A percentile compares a stretch with the other conserved stretches of the same genome.
These are phyloP conservation scores for Scedosporium minutisporum DNA, from an alignment of 2,329 filamentous ascomycete species.

Conservation along the genomic window DNA sequence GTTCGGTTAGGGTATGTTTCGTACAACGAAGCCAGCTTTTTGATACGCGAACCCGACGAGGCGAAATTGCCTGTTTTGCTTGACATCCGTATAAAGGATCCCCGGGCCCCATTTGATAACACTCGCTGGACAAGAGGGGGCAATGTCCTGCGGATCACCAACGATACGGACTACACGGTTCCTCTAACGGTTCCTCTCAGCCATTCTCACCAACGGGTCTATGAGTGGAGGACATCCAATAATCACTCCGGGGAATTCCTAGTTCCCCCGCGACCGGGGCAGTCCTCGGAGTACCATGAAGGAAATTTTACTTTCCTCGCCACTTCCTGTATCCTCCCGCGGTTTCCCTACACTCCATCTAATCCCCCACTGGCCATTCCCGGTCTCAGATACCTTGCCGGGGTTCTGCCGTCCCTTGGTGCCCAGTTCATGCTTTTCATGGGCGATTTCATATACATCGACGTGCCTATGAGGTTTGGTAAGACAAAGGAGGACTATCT, in stretches of 20 bases:
- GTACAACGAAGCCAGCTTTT: slow-evolving; percentile 64
- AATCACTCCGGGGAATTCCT: slow-evolving; percentile 77
- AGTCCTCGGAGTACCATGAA: slow-evolving; percentile 46
- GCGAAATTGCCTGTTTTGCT: slow-evolving; percentile 66
- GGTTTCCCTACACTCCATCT: slow-evolving; percentile 81
- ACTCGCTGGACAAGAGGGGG: slow-evolving; percentile 59
- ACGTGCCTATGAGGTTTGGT: slow-evolving; percentile 76
- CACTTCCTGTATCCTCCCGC: slow-evolving; percentile 78
- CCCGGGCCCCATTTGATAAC: slow-evolving; percentile 41
- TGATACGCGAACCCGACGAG: slow-evolving; percentile 76
- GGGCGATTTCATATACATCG: slow-evolving; percentile 82
- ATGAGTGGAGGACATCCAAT: slow-evolving; percentile 79
- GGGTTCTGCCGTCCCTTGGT: slow-evolving; percentile 59
- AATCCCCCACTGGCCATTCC: slow-evolving; percentile 74
- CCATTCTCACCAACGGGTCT: slow-evolving; percentile 60
- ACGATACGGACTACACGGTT: slow-evolving; percentile 75
- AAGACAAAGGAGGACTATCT: slow-evolving; percentile 66
- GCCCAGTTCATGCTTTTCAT: slow-evolving; percentile 76
- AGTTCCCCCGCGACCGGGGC: slow-evolving; percentile 62
- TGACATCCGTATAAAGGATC: slow-evolving; percentile 49
- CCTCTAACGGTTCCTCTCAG: slow-evolving; percentile 54
- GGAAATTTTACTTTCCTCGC: slow-evolving; percentile 83
- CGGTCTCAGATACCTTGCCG: slow-evolving; percentile 67
- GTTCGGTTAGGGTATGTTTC: slow-evolving; percentile 83
- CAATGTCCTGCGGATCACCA: slow-evolving; percentile 53